These are phyloP conservation scores for Gleditsia sinensis DNA, from an alignment of 306 rosid species.

Conservation along the genomic window DNA sequence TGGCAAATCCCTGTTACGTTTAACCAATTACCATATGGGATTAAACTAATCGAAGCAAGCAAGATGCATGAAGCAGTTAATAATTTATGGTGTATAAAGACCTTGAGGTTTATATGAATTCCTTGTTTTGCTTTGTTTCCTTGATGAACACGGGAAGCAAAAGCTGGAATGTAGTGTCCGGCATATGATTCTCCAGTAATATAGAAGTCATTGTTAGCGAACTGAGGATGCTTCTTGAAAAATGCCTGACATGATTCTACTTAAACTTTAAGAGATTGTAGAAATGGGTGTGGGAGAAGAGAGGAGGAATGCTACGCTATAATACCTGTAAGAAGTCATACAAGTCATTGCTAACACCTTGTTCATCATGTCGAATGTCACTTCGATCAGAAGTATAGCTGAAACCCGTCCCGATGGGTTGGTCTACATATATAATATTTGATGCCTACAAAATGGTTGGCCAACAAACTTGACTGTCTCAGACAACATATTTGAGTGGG, in stretches of 20 bases:
- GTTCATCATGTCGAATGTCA: constrained; percentile 82
- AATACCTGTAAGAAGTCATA: constrained; percentile 88
- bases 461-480: no score
- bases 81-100: background rate
- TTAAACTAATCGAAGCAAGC: background rate
- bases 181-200: constrained; percentile 96
- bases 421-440: constrained; percentile 81
- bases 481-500: background rate
- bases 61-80: constrained; percentile 1
- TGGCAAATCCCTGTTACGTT: constrained; percentile 93
- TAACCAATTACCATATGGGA: background rate
- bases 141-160: constrained; percentile 78
- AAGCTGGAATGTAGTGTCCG: constrained; percentile 94
- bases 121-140: constrained; percentile 90
- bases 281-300: background rate
- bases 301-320: background rate
- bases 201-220: constrained; percentile 72
- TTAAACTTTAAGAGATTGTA: background rate
- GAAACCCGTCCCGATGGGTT: constrained; percentile 94
- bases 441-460: constrained; percentile 62
- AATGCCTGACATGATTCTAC: constrained; percentile 62
- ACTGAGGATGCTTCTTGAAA: constrained; percentile 69
- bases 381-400: constrained; percentile 67
- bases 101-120: constrained; percentile 77
- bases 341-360: constrained; percentile 80